Evolutionary conservation across 139 green algal species (phyloP).

Genomic region (Auxenochlorella protothecoides): DNA sequence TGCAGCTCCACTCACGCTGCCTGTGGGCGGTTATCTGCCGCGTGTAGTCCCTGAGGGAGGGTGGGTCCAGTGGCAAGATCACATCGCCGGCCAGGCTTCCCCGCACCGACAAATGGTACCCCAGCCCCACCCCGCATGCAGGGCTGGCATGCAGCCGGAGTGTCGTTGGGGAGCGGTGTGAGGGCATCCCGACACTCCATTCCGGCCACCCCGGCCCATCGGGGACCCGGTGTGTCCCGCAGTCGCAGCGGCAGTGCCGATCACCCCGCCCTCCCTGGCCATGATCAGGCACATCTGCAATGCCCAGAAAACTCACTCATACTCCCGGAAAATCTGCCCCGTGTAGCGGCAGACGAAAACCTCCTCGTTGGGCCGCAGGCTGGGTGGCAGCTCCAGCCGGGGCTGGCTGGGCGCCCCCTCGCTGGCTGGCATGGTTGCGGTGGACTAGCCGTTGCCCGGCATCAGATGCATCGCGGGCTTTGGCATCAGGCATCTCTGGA

Average conservation of each 20-base stretch:
- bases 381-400: background rate
- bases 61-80: background rate
- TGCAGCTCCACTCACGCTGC: slow-evolving; percentile 45
- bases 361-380: slow-evolving; percentile 8
- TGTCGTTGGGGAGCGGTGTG: background rate
- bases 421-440: background rate
- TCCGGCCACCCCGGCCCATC: background rate
- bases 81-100: background rate
- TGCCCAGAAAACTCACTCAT: slow-evolving; percentile 31
- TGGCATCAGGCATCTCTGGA: background rate
- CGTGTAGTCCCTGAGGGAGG: slow-evolving; percentile 31
- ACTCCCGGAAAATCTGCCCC: slow-evolving; percentile 49
- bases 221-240: background rate
- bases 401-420: slow-evolving; percentile 1
- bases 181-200: background rate
- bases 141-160: background rate
- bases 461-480: slow-evolving; percentile 1
- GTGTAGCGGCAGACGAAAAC: slow-evolving; percentile 48
- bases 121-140: background rate
- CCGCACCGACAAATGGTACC: background rate
- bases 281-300: too few species aligned
- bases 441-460: background rate
- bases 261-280: too few species aligned
- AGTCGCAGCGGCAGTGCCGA: background rate
- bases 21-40: slow-evolving; percentile 35